phyloP scores from a whole-genome alignment of 2,329 filamentous ascomycete genomes.

The Penicillium sp. region DNA sequence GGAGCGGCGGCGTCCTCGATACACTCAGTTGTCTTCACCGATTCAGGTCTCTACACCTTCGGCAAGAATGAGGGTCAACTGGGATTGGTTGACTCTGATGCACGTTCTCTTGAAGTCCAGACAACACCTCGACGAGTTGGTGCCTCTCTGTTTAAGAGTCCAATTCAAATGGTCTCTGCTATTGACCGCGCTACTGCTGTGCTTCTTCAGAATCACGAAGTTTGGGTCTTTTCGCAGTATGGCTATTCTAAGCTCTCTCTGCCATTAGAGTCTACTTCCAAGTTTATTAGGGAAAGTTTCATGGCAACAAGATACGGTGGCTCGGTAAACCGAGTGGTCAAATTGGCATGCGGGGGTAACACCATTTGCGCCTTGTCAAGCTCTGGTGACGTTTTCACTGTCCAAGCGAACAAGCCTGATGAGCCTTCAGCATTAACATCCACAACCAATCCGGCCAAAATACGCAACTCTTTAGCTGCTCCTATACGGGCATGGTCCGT shows the following conservation, averaged over 20 bases:
- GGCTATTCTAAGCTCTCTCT: conserved; percentile 91
- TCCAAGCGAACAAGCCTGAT: conserved; percentile 70
- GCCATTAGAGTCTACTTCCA: conserved; percentile 69
- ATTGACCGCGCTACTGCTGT: conserved; percentile 88
- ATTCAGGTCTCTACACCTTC: conserved; percentile 81
- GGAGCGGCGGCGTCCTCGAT: conserved; percentile 86
- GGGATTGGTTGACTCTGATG: conserved; percentile 91
- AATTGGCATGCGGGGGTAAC: conserved; percentile 80
- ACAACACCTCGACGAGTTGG: conserved; percentile 80
- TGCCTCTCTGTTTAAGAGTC: conserved; percentile 71
- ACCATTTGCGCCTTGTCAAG: conserved; percentile 86
- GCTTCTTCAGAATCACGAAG: conserved; percentile 79
- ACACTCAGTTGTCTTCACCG: conserved; percentile 86
- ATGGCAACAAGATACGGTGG: conserved; percentile 64
- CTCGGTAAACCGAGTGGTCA: conserved; percentile 65
- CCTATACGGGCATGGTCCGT: conserved; percentile 87
- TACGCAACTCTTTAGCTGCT: conserved; percentile 73
- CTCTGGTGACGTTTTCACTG: conserved; percentile 82
- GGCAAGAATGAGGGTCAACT: conserved; percentile 94
- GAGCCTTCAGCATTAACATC: conserved; percentile 62
- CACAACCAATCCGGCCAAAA: conserved; percentile 89
- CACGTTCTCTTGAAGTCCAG: conserved; percentile 83
- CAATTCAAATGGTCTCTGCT: conserved; percentile 76
- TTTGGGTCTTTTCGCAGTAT: conserved; percentile 93
- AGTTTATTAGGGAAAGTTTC: conserved; percentile 65